Evolutionary conservation across 805 yeast genomes (phyloP), one percentile per base, ranked within the genome.

Genomic region (Metschnikowia gelsemii): DNA sequence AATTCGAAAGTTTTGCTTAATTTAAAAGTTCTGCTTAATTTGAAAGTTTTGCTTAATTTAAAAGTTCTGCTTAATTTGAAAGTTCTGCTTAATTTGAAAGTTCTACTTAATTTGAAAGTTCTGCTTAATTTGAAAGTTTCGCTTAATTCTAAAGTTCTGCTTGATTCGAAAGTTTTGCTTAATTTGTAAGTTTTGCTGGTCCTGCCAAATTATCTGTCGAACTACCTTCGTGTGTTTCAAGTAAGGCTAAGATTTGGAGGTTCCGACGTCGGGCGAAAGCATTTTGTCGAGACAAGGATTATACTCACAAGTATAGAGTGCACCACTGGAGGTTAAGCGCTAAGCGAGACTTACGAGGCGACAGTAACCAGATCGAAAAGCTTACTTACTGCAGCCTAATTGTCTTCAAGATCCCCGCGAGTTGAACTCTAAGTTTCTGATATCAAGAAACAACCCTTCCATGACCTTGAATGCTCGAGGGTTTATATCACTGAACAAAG

Each of bases 401-500:
- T 63, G 23, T 56, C 43, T 64, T 66, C 29, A 49, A 57, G 5
- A 45, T 24, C 39, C 82, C 42, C 52, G 61, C 2, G 66, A 50
- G 42, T 64, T 68, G 50, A 69, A 74, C 33, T 68, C 72, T 5
- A 68, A 45, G 23, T 49, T 56, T 38, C 53, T 57, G 3, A 55
- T 57, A 46, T 66, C 61, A 5, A 72, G 67, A 2, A 69, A 47
- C 18, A 69, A 47, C 7, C 54, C 40, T 9, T 46, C 46, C 4
- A 39, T 33, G 14, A 46, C 41, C 8, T 27, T 32, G 46, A 43
- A 39, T 17, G 35, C 42, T 29, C 29, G 46, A 2, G 64, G 68
- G 49, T 72, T 78, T 17, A 78, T 68, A 49, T 82, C 89, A 54
- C 81, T 76, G 62, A 84, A 89, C 40, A 76, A 61, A 14, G 74